Conservation (phyloP, 306 rosid genomes). For the Adenanthera pavonina region DNA sequence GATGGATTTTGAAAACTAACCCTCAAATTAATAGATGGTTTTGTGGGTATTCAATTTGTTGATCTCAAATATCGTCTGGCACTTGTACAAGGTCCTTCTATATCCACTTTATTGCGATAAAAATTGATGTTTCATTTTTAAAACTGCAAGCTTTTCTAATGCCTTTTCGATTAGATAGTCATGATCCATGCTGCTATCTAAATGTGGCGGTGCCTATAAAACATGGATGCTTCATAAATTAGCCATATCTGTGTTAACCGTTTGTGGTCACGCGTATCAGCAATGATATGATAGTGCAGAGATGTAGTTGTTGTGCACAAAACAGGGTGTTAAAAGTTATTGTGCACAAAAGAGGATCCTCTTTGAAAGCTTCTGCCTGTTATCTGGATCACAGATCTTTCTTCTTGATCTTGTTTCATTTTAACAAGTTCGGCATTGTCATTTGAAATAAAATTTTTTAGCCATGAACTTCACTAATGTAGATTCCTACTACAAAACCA, state of each 20-base stretch:
- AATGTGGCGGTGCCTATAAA: not conserved
- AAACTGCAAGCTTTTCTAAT: slow-evolving; percentile 3
- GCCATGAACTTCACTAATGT: slow-evolving; percentile 43
- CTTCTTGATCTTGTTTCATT: slow-evolving; percentile 15
- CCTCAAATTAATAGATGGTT: slow-evolving; percentile 17
- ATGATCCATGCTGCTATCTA: slow-evolving; percentile 22
- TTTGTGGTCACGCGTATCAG: not conserved
- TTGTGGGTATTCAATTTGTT: slow-evolving; percentile 25
- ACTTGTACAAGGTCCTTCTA: not conserved
- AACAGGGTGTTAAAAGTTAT: not conserved
- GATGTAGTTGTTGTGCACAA: slow-evolving; percentile 1
- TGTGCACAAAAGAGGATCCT: not conserved
- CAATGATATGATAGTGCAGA: not conserved
- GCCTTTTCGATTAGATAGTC: not conserved
- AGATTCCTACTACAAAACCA: slow-evolving; percentile 96
- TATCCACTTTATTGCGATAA: not conserved
- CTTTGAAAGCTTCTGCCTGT: slow-evolving; percentile 1
- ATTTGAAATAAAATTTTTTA: slow-evolving; percentile 13
- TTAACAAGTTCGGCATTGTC: slow-evolving; percentile 14
- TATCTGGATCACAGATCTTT: slow-evolving; percentile 28
- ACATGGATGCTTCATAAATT: not conserved
- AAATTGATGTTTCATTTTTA: not conserved
- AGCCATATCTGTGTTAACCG: not conserved
- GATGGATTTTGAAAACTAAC: slow-evolving; percentile 4
- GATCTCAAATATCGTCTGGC: slow-evolving; percentile 1